A percentile compares a stretch with the other conserved stretches of the same genome.
Evolutionary conservation across 78 protist genomes (phyloP).

Genomic region (Tieghemostelium lacteum): DNA sequence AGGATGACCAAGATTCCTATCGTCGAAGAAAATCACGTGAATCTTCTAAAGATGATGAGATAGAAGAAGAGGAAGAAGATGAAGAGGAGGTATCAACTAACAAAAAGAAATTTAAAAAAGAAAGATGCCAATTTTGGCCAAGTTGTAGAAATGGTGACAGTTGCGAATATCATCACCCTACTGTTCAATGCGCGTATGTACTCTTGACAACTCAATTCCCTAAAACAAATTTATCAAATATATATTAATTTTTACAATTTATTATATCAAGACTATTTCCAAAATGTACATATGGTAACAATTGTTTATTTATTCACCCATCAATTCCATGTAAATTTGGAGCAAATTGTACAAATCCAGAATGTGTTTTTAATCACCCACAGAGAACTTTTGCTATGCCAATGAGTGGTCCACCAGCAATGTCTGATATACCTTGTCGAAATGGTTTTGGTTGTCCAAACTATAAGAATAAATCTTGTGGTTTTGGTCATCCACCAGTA

Average conservation of each 20-base stretch:
- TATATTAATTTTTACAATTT: not conserved
- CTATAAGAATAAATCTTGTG: slow-evolving; percentile 25
- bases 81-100: not conserved
- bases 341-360: slow-evolving; percentile 50
- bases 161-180: slow-evolving; percentile 60
- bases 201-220: not conserved
- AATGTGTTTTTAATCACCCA: slow-evolving; percentile 62
- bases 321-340: slow-evolving; percentile 80
- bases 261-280: slow-evolving; percentile 49
- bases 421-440: slow-evolving; percentile 32
- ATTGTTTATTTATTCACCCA: slow-evolving; percentile 83
- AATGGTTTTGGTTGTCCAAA: slow-evolving; percentile 74
- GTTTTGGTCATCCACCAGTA: slow-evolving; percentile 63
- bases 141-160: slow-evolving; percentile 45
- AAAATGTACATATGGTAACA: slow-evolving; percentile 73
- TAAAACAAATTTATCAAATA: not conserved
- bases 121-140: slow-evolving; percentile 75
- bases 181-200: slow-evolving; percentile 71
- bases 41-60: not conserved
- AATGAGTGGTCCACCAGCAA: not conserved
- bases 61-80: not conserved
- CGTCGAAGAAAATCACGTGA: not conserved
- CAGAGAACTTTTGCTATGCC: slow-evolving; percentile 23
- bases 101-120: slow-evolving; percentile 50
- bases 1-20: slow-evolving; percentile 6